These are phyloP conservation scores for Platanthera zijinensis DNA, from an alignment of 106 monocot species.

Conservation along the genomic window DNA sequence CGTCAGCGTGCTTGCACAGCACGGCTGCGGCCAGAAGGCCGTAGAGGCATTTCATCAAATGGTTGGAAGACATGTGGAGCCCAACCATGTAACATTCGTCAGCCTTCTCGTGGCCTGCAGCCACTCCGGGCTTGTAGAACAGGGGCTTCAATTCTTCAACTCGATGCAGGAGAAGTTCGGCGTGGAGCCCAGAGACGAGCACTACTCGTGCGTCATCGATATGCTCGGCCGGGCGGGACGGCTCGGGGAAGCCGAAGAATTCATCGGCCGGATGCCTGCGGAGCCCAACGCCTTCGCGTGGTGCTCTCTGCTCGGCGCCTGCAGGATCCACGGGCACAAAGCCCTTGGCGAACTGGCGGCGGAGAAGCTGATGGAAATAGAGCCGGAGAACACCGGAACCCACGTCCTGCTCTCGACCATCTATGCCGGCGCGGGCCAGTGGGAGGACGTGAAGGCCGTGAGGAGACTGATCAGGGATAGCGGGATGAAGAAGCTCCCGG, in stretches of 20 bases:
- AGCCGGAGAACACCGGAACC: slow-evolving; percentile 42
- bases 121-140: slow-evolving; percentile 39
- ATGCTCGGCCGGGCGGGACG: slow-evolving; percentile 43
- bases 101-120: slow-evolving; percentile 49
- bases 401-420: slow-evolving; percentile 49
- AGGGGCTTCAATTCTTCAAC: slow-evolving; percentile 33
- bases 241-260: slow-evolving; percentile 32
- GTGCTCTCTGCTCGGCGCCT: slow-evolving; percentile 64
- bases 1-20: slow-evolving; percentile 34
- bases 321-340: slow-evolving; percentile 32
- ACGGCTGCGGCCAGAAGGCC: slow-evolving; percentile 36
- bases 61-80: slow-evolving; percentile 16
- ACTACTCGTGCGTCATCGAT: slow-evolving; percentile 44
- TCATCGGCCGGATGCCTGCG: slow-evolving; percentile 34
- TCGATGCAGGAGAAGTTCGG: slow-evolving; percentile 27
- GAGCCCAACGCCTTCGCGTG: slow-evolving; percentile 48
- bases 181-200: slow-evolving; percentile 34
- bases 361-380: slow-evolving; percentile 44
- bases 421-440: slow-evolving; percentile 31
- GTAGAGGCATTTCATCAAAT: slow-evolving; percentile 22
- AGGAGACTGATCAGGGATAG: slow-evolving; percentile 42
- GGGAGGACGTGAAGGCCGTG: slow-evolving; percentile 47
- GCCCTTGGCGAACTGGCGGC: slow-evolving; percentile 53
- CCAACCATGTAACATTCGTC: slow-evolving; percentile 35
- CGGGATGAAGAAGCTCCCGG: slow-evolving; percentile 41